Conservation (phyloP, 371 early-diverging fungal species). For the Coemansia sp. region DNA sequence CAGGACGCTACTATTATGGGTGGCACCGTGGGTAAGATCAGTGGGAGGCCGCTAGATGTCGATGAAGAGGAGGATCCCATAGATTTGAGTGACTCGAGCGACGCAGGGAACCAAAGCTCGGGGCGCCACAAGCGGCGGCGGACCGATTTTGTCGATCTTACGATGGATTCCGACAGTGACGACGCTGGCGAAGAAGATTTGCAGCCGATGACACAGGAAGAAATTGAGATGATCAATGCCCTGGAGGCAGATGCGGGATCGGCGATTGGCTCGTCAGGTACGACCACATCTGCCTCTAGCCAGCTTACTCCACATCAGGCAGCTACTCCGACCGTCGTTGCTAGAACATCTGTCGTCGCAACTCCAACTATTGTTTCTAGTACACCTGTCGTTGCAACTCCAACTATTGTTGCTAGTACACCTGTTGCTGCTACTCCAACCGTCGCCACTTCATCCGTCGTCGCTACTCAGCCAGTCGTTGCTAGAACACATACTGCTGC, state of each 20-base stretch:
- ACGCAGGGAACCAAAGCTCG: slow-evolving; percentile 1
- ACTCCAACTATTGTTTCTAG: too few species aligned
- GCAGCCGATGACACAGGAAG: slow-evolving; percentile 34
- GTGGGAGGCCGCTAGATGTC: slow-evolving; percentile 20
- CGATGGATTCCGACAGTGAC: slow-evolving; percentile 63
- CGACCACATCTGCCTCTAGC: not conserved
- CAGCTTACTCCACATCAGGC: not conserved
- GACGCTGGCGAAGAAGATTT: slow-evolving; percentile 8
- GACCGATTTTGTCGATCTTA: slow-evolving; percentile 63
- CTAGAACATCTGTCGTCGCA: too few species aligned
- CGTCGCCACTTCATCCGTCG: too few species aligned
- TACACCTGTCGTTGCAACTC: too few species aligned
- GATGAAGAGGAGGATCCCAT: slow-evolving; percentile 9
- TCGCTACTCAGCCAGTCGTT: too few species aligned
- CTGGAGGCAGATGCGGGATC: not conserved
- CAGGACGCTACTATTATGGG: slow-evolving; percentile 24
- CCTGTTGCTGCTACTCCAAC: too few species aligned
- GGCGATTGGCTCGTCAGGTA: not conserved
- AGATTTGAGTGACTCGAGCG: slow-evolving; percentile 25
- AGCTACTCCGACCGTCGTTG: too few species aligned
- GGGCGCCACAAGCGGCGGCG: slow-evolving; percentile 27
- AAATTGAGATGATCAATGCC: slow-evolving; percentile 24
- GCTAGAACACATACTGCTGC: too few species aligned
- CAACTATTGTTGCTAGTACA: too few species aligned
- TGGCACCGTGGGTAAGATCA: slow-evolving; percentile 26